Conservation (phyloP, 805 yeast species). For the Citeromyces matritensis region DNA sequence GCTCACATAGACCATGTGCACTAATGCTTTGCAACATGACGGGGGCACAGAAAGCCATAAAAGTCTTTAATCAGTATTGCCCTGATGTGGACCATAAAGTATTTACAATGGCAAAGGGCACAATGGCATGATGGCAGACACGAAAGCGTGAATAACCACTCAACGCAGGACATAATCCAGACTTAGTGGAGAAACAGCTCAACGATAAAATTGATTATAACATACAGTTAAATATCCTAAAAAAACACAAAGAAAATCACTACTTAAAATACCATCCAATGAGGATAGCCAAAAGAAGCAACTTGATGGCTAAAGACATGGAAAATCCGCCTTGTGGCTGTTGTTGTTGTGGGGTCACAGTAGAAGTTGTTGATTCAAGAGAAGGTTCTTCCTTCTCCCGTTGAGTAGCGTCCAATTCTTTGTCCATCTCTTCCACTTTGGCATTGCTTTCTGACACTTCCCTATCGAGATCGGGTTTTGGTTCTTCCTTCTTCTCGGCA, state of each 20-base stretch:
- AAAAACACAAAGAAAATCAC: not conserved
- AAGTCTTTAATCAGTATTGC: no score
- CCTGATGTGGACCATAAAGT: no score
- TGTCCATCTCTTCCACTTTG: constrained; percentile 3
- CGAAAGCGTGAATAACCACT: no score
- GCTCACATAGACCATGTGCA: no score
- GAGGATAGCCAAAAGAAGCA: constrained; percentile 2
- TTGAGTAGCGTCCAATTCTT: constrained; percentile 2
- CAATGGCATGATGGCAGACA: no score
- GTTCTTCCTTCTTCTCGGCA: constrained; percentile 1
- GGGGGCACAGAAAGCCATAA: no score
- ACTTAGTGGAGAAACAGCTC: no score
- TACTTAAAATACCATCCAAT: not conserved
- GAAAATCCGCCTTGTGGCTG: not conserved
- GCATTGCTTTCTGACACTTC: constrained; percentile 3
- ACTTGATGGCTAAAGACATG: constrained; percentile 1
- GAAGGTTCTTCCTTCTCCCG: not conserved
- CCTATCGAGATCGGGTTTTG: not conserved
- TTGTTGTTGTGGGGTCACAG: constrained; percentile 1
- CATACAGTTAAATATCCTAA: constrained; percentile 1
- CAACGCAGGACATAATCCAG: no score
- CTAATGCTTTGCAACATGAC: no score
- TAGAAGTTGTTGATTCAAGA: constrained; percentile 1
- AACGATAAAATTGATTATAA: not conserved
- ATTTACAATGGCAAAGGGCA: no score